phyloP scores from a whole-genome alignment of 225 moss, liverwort and hornwort species.

The Polytrichum formosum region DNA sequence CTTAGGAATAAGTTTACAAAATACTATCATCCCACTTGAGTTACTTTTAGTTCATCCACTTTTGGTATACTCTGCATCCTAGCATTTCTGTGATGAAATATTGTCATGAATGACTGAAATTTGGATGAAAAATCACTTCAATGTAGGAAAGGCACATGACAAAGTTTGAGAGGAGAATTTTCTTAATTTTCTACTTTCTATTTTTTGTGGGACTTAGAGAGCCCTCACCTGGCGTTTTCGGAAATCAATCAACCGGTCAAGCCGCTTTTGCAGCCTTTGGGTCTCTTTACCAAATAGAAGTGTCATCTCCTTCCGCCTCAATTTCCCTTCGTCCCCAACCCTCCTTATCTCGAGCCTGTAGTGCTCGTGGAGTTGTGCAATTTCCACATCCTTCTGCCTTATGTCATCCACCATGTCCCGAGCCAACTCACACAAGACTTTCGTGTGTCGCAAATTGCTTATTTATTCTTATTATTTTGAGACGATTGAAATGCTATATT shows the following conservation, averaged over 20 bases:
- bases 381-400: slow-evolving; percentile 27
- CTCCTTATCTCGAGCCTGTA: slow-evolving; percentile 13
- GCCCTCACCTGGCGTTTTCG: slow-evolving; percentile 16
- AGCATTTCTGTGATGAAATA: no score
- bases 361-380: slow-evolving; percentile 17
- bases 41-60: no score
- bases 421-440: slow-evolving; percentile 9
- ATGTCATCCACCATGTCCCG: slow-evolving; percentile 6
- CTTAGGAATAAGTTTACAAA: no score
- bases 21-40: no score
- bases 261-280: slow-evolving; percentile 23
- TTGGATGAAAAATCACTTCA: no score
- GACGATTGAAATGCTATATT: no score
- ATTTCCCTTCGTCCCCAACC: slow-evolving; percentile 15
- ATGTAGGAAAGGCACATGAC: no score
- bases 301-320: slow-evolving; percentile 25
- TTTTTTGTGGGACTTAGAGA: no score
- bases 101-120: no score
- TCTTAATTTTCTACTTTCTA: no score
- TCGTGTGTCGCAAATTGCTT: background rate
- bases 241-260: slow-evolving; percentile 23
- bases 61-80: no score
- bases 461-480: background rate
- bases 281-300: slow-evolving; percentile 25
- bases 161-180: no score